Conservation (phyloP, 768 basidiomycete species). For the Phanerodontia chrysosporium region DNA sequence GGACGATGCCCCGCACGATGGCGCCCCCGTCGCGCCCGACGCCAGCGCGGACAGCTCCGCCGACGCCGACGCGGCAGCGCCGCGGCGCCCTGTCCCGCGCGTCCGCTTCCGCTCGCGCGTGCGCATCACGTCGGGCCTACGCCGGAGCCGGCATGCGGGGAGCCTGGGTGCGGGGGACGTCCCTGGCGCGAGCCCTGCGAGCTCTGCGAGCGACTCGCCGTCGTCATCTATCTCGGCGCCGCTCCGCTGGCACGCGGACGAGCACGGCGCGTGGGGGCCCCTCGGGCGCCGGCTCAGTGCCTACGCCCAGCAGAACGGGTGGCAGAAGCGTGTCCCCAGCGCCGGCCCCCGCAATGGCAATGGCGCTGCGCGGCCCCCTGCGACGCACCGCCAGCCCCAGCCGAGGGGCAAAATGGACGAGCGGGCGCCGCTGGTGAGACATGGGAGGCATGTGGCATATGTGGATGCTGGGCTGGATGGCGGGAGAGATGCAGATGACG, state of each 20-base stretch:
- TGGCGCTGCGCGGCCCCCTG: conserved; percentile 11
- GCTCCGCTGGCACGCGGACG: conserved; percentile 49
- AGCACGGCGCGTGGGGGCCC: conserved; percentile 55
- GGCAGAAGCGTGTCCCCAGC: conserved; percentile 7
- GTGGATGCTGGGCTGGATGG: conserved; percentile 15
- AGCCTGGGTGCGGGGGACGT: conserved; percentile 22
- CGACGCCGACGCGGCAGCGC: background rate
- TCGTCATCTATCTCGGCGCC: conserved; percentile 84
- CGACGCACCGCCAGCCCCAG: conserved; percentile 15
- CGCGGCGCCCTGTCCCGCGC: conserved; percentile 20
- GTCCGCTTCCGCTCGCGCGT: conserved; percentile 75
- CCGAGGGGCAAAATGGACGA: conserved; percentile 27
- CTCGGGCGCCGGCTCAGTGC: conserved; percentile 52
- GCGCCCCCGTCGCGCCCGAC: conserved; percentile 5
- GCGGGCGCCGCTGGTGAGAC: conserved; percentile 34
- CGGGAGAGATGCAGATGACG: conserved; percentile 16
- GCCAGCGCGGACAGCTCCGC: conserved; percentile 7
- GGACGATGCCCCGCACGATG: background rate
- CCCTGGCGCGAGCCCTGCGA: conserved; percentile 41
- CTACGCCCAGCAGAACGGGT: conserved; percentile 18
- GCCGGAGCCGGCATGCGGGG: conserved; percentile 40
- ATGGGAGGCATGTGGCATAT: conserved; percentile 20
- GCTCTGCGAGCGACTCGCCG: conserved; percentile 57
- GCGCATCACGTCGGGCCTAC: conserved; percentile 69
- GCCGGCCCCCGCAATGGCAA: conserved; percentile 11